Evolutionary conservation across 2,329 filamentous ascomycete species (phyloP).

Genomic region (Penicillium sp.): DNA sequence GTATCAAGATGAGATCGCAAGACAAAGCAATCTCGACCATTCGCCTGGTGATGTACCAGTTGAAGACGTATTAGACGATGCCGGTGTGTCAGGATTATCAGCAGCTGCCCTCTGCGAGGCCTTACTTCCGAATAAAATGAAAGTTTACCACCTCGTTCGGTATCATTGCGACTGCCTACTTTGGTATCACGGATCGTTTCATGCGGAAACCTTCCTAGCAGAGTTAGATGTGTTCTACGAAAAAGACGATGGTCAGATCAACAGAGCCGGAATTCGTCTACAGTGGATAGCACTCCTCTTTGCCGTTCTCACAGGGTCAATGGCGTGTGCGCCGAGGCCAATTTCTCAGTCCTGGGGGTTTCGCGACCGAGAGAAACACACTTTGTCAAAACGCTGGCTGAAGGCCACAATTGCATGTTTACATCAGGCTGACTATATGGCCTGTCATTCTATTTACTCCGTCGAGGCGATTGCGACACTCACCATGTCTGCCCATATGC

Average conservation of each 20-base stretch:
- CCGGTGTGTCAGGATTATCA: conserved; percentile 1
- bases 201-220: conserved; percentile 28
- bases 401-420: conserved; percentile 48
- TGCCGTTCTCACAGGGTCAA: conserved; percentile 44
- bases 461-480: conserved; percentile 50
- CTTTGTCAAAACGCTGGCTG: conserved; percentile 48
- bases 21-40: conserved; percentile 15
- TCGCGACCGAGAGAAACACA: conserved; percentile 40
- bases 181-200: conserved; percentile 43
- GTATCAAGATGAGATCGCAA: conserved; percentile 26
- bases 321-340: conserved; percentile 42
- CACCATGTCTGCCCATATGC: conserved; percentile 51
- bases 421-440: conserved; percentile 49
- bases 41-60: conserved; percentile 24
- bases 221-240: conserved; percentile 40
- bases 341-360: conserved; percentile 48
- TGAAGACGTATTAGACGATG: conserved; percentile 11
- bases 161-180: conserved; percentile 42
- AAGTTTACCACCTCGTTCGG: conserved; percentile 29
- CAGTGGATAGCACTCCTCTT: conserved; percentile 51
- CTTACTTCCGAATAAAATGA: conserved; percentile 31
- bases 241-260: conserved; percentile 34
- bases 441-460: conserved; percentile 43
- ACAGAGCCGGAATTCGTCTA: conserved; percentile 36
- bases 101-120: conserved; percentile 32